A percentile compares a stretch with the other conserved stretches of the same genome.
Evolutionary conservation across 441 rosid genomes (phyloP).

Genomic region (Theobroma grandiflorum): DNA sequence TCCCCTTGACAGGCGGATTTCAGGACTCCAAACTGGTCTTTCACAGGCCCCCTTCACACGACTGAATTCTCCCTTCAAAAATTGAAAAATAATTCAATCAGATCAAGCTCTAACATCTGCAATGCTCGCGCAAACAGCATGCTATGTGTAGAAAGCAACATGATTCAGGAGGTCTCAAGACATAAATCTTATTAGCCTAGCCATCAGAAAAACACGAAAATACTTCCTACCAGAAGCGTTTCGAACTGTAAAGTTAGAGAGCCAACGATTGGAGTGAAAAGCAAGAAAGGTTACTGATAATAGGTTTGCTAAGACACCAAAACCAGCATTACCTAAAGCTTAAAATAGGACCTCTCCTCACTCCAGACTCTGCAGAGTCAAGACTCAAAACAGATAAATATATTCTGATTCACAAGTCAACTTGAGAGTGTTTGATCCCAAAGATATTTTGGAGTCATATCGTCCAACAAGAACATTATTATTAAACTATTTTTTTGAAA

Average conservation of each 20-base stretch:
- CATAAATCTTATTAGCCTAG: neutral
- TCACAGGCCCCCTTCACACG: neutral
- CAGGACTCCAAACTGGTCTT: neutral
- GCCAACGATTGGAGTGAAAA: no score
- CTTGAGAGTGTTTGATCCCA: neutral
- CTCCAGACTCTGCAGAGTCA: no score
- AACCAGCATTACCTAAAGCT: neutral
- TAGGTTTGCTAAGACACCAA: neutral
- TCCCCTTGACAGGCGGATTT: neutral
- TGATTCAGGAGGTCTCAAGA: neutral
- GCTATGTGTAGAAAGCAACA: neutral
- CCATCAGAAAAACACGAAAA: neutral
- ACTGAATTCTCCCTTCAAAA: neutral
- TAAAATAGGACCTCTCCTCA: neutral
- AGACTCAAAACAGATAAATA: neutral
- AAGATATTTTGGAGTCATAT: neutral
- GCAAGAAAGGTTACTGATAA: neutral
- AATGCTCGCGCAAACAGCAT: neutral
- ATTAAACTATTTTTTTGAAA: neutral
- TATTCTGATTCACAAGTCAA: slow-evolving; percentile 5
- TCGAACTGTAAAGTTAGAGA: neutral
- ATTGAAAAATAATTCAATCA: neutral
- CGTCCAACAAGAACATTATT: neutral
- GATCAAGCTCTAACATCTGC: neutral
- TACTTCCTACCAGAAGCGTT: neutral